Base-by-base conservation (phyloP, 2,329 filamentous ascomycete genomes). In the Aspergillus neoniger region DNA sequence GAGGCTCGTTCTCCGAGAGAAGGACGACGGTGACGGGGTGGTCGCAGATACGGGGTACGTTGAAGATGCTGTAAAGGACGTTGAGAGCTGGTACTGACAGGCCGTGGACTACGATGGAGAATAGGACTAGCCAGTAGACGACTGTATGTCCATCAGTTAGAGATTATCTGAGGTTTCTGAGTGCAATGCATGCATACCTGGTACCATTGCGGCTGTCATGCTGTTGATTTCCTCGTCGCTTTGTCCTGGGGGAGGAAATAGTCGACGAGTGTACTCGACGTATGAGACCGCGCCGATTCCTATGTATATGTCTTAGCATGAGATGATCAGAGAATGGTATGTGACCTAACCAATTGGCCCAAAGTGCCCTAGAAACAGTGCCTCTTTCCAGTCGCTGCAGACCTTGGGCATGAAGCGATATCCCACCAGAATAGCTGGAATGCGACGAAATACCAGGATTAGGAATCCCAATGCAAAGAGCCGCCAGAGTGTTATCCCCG, bases 351-450 rank as follows among this genome's bases (percentile, higher is more conserved):
- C 74, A 47, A 81, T 80, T 14, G 78, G 79, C 1, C 77, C 79
- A 62, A 80, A 80, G 61, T 86, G 86, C 0, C 85, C 85, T 83
- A 87, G 84, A 60, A 87, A 87, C 0, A 87, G 67, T 0, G 84
- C 85, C 61, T 87, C 85, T 64, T 82, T 83, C 77, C 81, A 86
- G 65, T 79, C 74, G n/a, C 79, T 78, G 58, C 82, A 79, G 0
- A 81, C 77, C 2, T 74, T 73, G 0, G 84, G 83, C 81, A 87
- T 85, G 6, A 84, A 73, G 64, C 82, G 84, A 70, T 86, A 87
- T 1, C 79, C 75, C 9, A 82, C 54, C 52, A 87, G 70, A 9
- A 86, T 80, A 2, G 84, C 80, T 0, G 85, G 85, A 28, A 87
- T 85, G 1, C 85, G 82, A 14, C 85, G 81, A 63, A 87, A 82